These are phyloP conservation scores for Tetragonia tetragonoides DNA, from an alignment of 148 eudicot species.

Conservation along the genomic window DNA sequence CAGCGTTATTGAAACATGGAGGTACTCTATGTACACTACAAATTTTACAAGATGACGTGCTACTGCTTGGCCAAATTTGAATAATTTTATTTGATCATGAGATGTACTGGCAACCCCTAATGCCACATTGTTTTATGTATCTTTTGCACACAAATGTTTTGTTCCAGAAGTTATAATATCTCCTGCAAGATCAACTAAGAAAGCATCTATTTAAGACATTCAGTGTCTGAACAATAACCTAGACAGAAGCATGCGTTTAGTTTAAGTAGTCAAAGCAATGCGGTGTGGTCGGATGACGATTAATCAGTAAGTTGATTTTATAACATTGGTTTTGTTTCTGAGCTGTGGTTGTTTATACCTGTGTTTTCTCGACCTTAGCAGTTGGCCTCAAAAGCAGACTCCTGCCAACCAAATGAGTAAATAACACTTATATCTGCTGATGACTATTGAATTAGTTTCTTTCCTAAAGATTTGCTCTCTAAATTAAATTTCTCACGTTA, in stretches of 20 bases:
- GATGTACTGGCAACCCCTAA: too few species aligned
- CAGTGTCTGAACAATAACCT: neutral
- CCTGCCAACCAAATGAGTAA: neutral
- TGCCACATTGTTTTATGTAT: too few species aligned
- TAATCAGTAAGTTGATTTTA: neutral
- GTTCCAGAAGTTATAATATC: neutral
- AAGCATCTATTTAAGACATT: neutral
- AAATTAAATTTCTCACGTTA: constrained; percentile 13
- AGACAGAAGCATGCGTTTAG: neutral
- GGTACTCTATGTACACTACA: too few species aligned
- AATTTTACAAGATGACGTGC: too few species aligned
- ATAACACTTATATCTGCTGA: neutral
- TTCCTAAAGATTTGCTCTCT: constrained; percentile 13
- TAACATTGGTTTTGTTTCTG: neutral
- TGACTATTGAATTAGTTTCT: neutral
- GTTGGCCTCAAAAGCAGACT: neutral
- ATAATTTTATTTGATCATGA: too few species aligned
- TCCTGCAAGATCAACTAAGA: neutral
- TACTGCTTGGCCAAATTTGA: too few species aligned
- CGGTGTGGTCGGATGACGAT: neutral
- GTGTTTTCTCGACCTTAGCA: neutral
- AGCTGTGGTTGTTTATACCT: neutral
- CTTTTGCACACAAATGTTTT: neutral
- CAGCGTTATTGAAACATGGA: too few species aligned
- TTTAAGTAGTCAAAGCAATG: neutral